Evolutionary conservation across 345 rosid genomes (phyloP).

Genomic region (rapeseed (Brassica napus)): Da-Ae NC_063452.1:61353501-61354000

Average conservation of each 20-base stretch:
- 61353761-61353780: constrained; percentile 29
- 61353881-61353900: constrained; percentile 8
- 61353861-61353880: constrained; percentile 5
- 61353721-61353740: constrained; percentile 1
- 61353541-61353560: not conserved
- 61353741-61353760: constrained; percentile 28
- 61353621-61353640: constrained; percentile 31
- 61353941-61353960: constrained; percentile 28
- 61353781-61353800: constrained; percentile 15
- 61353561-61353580: constrained; percentile 6
- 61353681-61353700: not conserved
- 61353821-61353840: constrained; percentile 34
- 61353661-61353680: constrained; percentile 37
- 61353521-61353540: constrained; percentile 6
- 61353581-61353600: constrained; percentile 17
- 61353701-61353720: constrained; percentile 5
- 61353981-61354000: constrained; percentile 32
- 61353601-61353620: constrained; percentile 20
- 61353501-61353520: constrained; percentile 19
- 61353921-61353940: constrained; percentile 17
- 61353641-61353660: constrained; percentile 26
- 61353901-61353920: not conserved
- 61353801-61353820: constrained; percentile 28
- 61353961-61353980: constrained; percentile 33
- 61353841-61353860: constrained; percentile 15